A percentile compares a stretch with the other conserved stretches of the same genome.
These are phyloP conservation scores for Triangularia setosa DNA, from an alignment of 2,329 filamentous ascomycete genomes.

Conservation along the genomic window DNA sequence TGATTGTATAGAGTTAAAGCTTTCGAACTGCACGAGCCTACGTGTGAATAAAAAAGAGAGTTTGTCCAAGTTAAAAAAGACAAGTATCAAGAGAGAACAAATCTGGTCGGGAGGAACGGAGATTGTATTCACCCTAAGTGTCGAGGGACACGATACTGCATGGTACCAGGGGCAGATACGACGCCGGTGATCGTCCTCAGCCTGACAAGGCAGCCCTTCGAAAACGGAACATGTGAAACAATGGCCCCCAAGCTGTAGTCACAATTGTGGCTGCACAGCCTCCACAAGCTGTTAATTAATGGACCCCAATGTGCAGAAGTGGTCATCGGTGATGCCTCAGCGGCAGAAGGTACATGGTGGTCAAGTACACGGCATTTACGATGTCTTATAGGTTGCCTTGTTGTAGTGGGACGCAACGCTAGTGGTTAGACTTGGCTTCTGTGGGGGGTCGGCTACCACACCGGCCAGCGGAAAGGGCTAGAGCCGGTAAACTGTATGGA, in stretches of 20 bases:
- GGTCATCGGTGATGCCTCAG: neutral
- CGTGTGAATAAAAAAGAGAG: neutral
- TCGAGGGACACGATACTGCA: neutral
- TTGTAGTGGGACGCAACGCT: neutral
- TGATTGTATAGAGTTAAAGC: neutral
- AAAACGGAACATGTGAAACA: neutral
- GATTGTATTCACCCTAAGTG: neutral
- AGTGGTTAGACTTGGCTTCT: neutral
- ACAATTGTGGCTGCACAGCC: neutral
- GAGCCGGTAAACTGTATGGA: neutral
- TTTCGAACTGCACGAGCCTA: neutral
- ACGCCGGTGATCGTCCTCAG: neutral
- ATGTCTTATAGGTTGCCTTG: neutral
- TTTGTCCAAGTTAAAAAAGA: neutral
- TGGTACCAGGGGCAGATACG: neutral
- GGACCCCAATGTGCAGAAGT: neutral
- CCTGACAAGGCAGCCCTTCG: neutral
- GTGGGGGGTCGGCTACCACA: neutral
- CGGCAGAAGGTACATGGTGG: neutral
- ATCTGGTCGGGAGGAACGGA: neutral
- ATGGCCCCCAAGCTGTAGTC: neutral
- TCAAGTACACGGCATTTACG: neutral
- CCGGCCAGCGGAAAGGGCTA: neutral
- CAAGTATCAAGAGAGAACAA: neutral
- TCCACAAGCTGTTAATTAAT: neutral